Conservation (phyloP, 2,329 filamentous ascomycete species). For the Colletotrichum tropicale region DNA sequence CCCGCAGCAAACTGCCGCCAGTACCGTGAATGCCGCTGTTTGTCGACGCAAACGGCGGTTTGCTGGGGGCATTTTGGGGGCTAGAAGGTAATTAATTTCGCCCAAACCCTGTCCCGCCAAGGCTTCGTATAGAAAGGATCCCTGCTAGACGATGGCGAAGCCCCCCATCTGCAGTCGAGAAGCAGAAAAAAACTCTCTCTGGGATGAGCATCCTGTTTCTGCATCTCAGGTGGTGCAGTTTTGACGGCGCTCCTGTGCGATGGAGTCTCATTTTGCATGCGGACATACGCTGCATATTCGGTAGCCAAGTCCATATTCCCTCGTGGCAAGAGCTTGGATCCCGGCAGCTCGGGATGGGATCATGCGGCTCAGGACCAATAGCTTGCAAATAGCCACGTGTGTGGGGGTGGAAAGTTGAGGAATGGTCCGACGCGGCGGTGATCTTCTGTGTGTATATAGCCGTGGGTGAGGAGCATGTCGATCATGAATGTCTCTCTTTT, state of each 20-base stretch:
- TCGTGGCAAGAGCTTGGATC: neutral
- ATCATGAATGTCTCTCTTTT: neutral
- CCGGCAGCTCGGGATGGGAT: neutral
- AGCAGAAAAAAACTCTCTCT: neutral
- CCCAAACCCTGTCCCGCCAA: slow-evolving; percentile 1
- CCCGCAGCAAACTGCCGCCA: neutral
- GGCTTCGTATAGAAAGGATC: neutral
- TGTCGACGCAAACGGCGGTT: slow-evolving; percentile 2
- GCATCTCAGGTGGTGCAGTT: neutral
- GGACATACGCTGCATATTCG: neutral
- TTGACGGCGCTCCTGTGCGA: neutral
- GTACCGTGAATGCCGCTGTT: neutral
- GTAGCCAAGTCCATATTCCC: neutral
- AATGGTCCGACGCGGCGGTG: neutral
- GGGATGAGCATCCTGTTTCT: neutral
- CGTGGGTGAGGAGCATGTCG: neutral
- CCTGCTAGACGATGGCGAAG: neutral
- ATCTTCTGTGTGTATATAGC: neutral
- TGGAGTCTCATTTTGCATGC: neutral
- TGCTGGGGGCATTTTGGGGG: neutral
- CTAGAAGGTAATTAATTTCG: neutral
- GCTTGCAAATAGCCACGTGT: neutral
- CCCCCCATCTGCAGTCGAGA: neutral
- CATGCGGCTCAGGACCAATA: neutral
- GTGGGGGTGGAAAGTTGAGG: neutral